Percentiles rank a stretch among this genome's conserved stretches.
These are phyloP conservation scores for Amanita rubescens DNA, from an alignment of 768 basidiomycete genomes.

Conservation along the genomic window DNA sequence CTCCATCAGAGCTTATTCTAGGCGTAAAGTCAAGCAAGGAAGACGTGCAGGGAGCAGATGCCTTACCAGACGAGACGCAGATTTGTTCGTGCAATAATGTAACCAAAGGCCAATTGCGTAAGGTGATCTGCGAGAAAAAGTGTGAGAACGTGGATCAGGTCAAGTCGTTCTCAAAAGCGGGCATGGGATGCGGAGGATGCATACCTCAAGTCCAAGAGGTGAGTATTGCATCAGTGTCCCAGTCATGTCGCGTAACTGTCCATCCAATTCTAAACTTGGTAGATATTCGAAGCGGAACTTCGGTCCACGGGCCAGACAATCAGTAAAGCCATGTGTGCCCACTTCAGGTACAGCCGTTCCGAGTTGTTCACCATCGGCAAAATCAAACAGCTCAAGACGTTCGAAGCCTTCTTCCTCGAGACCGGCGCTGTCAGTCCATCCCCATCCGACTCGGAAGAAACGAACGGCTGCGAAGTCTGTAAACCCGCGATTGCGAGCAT, in stretches of 20 bases:
- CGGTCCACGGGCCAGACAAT: slow-evolving; percentile 55
- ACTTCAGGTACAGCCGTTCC: slow-evolving; percentile 55
- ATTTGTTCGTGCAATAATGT: slow-evolving; percentile 73
- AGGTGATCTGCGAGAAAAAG: slow-evolving; percentile 43
- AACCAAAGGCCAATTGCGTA: slow-evolving; percentile 46
- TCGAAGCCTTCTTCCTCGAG: slow-evolving; percentile 43
- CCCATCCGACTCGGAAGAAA: slow-evolving; percentile 13
- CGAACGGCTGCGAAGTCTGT: slow-evolving; percentile 65
- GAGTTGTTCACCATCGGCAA: slow-evolving; percentile 64
- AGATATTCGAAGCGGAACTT: slow-evolving; percentile 45
- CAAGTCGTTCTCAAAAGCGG: slow-evolving; percentile 62
- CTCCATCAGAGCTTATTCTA: slow-evolving; percentile 60
- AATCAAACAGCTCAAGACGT: slow-evolving; percentile 53
- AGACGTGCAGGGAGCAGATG: slow-evolving; percentile 51
- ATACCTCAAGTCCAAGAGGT: slow-evolving; percentile 39
- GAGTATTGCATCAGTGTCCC: background rate
- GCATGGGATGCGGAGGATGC: slow-evolving; percentile 71
- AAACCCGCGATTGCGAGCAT: slow-evolving; percentile 60
- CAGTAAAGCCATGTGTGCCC: slow-evolving; percentile 54
- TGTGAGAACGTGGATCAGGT: slow-evolving; percentile 42
- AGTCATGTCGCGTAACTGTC: slow-evolving; percentile 25
- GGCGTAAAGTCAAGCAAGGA: slow-evolving; percentile 35
- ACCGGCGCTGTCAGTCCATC: slow-evolving; percentile 34
- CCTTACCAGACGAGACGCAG: slow-evolving; percentile 65
- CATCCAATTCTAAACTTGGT: background rate